These are phyloP conservation scores for Umbelopsis sp. DNA, from an alignment of 192 early-diverging fungal species.

Conservation along the genomic window DNA sequence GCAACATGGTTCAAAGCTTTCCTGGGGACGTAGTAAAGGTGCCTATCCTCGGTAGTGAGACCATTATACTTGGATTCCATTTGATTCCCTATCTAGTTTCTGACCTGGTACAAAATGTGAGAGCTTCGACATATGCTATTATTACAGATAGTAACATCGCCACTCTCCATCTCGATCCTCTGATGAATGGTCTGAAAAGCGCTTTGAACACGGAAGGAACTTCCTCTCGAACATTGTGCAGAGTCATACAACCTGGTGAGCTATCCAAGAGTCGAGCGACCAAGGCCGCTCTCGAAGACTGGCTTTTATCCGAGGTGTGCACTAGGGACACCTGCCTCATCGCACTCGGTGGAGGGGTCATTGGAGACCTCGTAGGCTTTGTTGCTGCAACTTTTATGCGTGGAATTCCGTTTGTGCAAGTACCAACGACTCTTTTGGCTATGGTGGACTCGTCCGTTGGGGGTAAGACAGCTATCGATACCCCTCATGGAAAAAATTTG, in stretches of 20 bases:
- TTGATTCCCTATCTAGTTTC: slow-evolving; percentile 66
- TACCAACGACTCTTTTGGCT: slow-evolving; percentile 93
- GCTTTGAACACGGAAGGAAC: slow-evolving; percentile 6
- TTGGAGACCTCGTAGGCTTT: slow-evolving; percentile 95
- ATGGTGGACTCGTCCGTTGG: slow-evolving; percentile 99
- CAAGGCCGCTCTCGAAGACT: slow-evolving; percentile 92
- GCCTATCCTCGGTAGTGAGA: slow-evolving; percentile 78
- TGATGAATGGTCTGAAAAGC: slow-evolving; percentile 55
- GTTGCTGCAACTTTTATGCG: slow-evolving; percentile 99
- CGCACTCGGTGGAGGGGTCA: slow-evolving; percentile 95
- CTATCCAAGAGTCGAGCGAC: slow-evolving; percentile 82
- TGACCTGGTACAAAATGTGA: slow-evolving; percentile 68
- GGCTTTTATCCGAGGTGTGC: slow-evolving; percentile 78
- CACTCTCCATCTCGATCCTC: slow-evolving; percentile 66
- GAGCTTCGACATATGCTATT: slow-evolving; percentile 81
- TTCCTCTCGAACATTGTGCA: slow-evolving; percentile 65
- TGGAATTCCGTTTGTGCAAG: slow-evolving; percentile 90
- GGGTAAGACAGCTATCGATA: slow-evolving; percentile 97
- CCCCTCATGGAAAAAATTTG: slow-evolving; percentile 92
- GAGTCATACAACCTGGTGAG: slow-evolving; percentile 88
- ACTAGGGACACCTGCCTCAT: slow-evolving; percentile 92
- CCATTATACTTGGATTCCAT: slow-evolving; percentile 80
- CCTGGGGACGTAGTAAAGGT: slow-evolving; percentile 61
- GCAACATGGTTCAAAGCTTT: not conserved
- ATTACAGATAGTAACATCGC: slow-evolving; percentile 88